Conservation (phyloP, 1,139 yeast genomes). For the Sugiyamaella japonica region DNA sequence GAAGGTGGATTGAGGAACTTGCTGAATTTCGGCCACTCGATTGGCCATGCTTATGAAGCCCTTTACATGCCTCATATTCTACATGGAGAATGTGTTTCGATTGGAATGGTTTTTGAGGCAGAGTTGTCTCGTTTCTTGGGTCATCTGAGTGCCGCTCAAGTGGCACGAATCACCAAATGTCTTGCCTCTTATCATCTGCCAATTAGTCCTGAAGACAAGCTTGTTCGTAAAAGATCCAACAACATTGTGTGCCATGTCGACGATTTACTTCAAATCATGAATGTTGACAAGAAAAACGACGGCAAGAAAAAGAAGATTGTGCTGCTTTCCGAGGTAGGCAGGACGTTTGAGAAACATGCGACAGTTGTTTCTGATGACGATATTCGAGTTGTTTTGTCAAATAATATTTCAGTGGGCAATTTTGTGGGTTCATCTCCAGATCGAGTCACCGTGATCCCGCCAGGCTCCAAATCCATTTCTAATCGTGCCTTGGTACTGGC, state of each 20-base stretch:
- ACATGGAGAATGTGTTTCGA: conserved; percentile 97
- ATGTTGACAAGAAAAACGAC: conserved; percentile 94
- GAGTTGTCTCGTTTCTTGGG: conserved; percentile 91
- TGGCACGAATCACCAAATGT: conserved; percentile 83
- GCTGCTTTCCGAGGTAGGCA: conserved; percentile 78
- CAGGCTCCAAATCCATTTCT: conserved; percentile 96
- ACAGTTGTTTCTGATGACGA: conserved; percentile 79
- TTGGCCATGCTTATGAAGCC: conserved; percentile 98
- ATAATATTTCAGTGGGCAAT: conserved; percentile 61
- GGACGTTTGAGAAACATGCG: conserved; percentile 86
- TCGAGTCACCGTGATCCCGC: conserved; percentile 66
- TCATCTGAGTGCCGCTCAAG: conserved; percentile 86
- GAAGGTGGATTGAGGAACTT: conserved; percentile 93
- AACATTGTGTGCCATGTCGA: conserved; percentile 73
- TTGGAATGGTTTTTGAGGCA: conserved; percentile 94
- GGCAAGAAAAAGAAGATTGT: conserved; percentile 89
- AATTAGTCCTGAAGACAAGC: conserved; percentile 69
- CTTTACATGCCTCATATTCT: conserved; percentile 91
- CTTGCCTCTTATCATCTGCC: conserved; percentile 86
- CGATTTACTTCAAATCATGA: conserved; percentile 75
- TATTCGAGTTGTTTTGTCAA: conserved; percentile 79
- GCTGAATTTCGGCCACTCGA: conserved; percentile 93
- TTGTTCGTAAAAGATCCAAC: conserved; percentile 67
- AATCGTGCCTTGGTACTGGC: conserved; percentile 93
- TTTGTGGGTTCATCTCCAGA: conserved; percentile 50